Evolutionary conservation across 78 protist species (phyloP), one percentile per base, ranked within the genome.

Genomic region (Neovahlkampfia damariscottae): DNA sequence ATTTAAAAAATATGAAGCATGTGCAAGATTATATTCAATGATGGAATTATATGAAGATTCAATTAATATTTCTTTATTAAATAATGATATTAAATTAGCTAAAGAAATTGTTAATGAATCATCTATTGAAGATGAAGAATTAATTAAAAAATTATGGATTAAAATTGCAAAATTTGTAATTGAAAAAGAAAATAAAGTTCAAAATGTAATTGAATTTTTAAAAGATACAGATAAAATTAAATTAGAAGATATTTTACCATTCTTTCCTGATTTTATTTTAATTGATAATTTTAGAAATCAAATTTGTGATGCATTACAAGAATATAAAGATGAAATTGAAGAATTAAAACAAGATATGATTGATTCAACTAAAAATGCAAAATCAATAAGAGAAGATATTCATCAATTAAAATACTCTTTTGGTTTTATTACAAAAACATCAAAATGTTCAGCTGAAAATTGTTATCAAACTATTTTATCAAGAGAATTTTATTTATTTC

Each of bases 31-130:
- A 38, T 92, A 93, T 75, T n/a, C 85, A 5, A 68, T 81, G 28
- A 89, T 94, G 94, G 89, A 79, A 6, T 68, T 90, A 39, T 94
- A 82, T 38, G 97, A 94, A 84, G 97, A 94, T 70, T 95, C 97
- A 0, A 95, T 94, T 3, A 83, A 82, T 31, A 67, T 89, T 0
- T 89, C 97, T 8, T 67, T 94, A 40, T 3, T 81, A 28, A 40
- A 58, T 5, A 86, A 77, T 1, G 95, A 94, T 58, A 50, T 90
- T 19, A 72, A 76, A 30, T 59, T 92, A 37, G 96, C 97, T 4
- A 90, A 84, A 62, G 73, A 35, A 27, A 83, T 73, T 69, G 94
- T 91, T 32, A 82, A 86, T 50, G 40, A 37, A 6, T 38, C 5
- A 36, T 68, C 84, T 30, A 68, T 31, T 35, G 89, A 77, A 32